Percentiles rank a stretch among this genome's conserved stretches.
Evolutionary conservation across 1,284 basidiomycete species (phyloP).

Genomic region (Inonotus hispidus): DNA sequence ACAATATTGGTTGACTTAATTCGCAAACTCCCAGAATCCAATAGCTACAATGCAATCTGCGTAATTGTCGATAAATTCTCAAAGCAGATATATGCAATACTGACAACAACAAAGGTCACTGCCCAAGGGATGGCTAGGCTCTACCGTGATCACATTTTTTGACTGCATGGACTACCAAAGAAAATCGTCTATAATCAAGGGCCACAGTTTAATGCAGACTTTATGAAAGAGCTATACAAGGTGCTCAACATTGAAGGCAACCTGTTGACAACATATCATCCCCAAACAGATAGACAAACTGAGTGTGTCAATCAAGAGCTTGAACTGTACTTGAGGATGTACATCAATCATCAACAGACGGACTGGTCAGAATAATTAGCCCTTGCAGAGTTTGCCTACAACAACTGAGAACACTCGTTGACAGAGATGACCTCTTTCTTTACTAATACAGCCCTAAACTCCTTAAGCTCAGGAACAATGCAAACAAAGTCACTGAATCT

Average conservation of each 20-base stretch:
- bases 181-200: neutral
- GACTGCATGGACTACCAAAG: neutral
- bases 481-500: neutral
- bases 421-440: too few relatives aligned
- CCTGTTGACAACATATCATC: constrained; percentile 27
- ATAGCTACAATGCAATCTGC: neutral
- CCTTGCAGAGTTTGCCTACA: constrained; percentile 2
- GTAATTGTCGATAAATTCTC: neutral
- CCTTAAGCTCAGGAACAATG: neutral
- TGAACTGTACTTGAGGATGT: neutral
- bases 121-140: neutral
- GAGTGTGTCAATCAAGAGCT: constrained; percentile 8
- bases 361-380: neutral
- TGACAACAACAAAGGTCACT: neutral
- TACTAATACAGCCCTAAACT: neutral
- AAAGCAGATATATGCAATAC: neutral
- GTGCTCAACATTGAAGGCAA: neutral
- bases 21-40: neutral
- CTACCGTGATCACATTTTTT: neutral
- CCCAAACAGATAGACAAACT: constrained; percentile 21
- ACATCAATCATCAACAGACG: neutral
- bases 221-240: neutral
- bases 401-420: neutral
- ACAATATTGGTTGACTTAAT: neutral
- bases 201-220: neutral